These are phyloP conservation scores for Bremia lactucae DNA, from an alignment of 352 stramenopile species.

Conservation along the genomic window DNA sequence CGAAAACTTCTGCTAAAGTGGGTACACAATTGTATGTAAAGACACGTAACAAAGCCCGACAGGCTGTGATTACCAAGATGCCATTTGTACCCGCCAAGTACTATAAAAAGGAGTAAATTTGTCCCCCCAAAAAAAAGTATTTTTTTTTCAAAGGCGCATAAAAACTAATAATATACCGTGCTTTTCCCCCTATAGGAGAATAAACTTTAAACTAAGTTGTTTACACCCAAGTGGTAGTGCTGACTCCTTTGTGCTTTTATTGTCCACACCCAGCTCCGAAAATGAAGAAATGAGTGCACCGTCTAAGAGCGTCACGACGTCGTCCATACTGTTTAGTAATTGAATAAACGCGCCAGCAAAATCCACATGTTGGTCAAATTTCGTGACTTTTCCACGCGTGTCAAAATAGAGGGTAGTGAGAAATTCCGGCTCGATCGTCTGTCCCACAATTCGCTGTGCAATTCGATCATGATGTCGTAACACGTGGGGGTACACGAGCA, in stretches of 20 bases:
- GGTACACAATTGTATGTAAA: conserved; percentile 92
- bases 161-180: too few species aligned
- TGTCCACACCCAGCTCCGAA: conserved; percentile 47
- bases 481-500: conserved; percentile 62
- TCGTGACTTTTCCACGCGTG: conserved; percentile 29
- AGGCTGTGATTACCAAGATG: conserved; percentile 94
- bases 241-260: conserved; percentile 28
- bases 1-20: conserved; percentile 83
- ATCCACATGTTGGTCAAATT: conserved; percentile 49
- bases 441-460: conserved; percentile 36
- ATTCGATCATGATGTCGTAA: conserved; percentile 39
- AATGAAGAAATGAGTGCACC: conserved; percentile 44
- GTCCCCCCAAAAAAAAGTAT: too few species aligned
- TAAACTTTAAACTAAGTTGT: conserved; percentile 64
- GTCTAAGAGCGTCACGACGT: conserved; percentile 27
- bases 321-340: conserved; percentile 24
- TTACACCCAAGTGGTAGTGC: conserved; percentile 35
- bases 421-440: conserved; percentile 48
- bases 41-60: conserved; percentile 92
- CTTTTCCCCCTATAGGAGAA: conserved; percentile 34
- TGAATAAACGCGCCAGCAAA: conserved; percentile 43
- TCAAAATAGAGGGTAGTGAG: conserved; percentile 47
- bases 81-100: conserved; percentile 95
- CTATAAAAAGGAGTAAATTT: conserved; percentile 87
- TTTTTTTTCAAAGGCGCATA: too few species aligned